Conservation (phyloP, 768 basidiomycete genomes). For the Lactifluus volemus region DNA sequence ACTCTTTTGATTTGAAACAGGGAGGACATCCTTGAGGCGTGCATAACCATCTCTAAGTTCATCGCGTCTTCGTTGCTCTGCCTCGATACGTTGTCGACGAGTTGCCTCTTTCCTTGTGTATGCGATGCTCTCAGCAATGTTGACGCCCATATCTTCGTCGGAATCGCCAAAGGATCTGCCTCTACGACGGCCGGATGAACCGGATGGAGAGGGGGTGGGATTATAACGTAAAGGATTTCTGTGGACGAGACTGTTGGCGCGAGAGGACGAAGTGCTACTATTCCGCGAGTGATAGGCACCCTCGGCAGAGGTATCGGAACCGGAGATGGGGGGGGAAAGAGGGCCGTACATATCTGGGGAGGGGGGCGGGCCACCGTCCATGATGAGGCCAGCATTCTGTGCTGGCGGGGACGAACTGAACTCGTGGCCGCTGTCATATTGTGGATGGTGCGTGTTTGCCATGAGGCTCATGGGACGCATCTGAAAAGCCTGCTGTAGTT, state of each 20-base stretch:
- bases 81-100: conserved; percentile 75
- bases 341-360: conserved; percentile 78
- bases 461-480: conserved; percentile 53
- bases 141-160: conserved; percentile 55
- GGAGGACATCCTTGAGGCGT: conserved; percentile 79
- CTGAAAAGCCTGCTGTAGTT: conserved; percentile 58
- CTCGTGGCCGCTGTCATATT: conserved; percentile 41
- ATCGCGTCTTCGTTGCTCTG: conserved; percentile 83
- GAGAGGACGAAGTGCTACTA: conserved; percentile 70
- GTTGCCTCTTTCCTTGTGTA: conserved; percentile 79
- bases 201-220: conserved; percentile 71
- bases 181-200: conserved; percentile 60
- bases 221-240: conserved; percentile 62
- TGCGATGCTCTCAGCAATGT: conserved; percentile 62
- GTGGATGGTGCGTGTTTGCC: conserved; percentile 59
- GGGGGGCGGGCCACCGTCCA: conserved; percentile 44
- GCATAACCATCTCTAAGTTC: conserved; percentile 87
- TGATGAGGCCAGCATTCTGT: conserved; percentile 18
- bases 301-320: conserved; percentile 84
- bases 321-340: conserved; percentile 78
- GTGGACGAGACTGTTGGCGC: conserved; percentile 70
- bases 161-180: conserved; percentile 66
- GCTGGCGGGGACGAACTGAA: conserved; percentile 33
- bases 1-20: conserved; percentile 82
- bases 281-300: conserved; percentile 58